Base-by-base conservation (phyloP, 306 rosid species). In the Quercus mongolica region DNA sequence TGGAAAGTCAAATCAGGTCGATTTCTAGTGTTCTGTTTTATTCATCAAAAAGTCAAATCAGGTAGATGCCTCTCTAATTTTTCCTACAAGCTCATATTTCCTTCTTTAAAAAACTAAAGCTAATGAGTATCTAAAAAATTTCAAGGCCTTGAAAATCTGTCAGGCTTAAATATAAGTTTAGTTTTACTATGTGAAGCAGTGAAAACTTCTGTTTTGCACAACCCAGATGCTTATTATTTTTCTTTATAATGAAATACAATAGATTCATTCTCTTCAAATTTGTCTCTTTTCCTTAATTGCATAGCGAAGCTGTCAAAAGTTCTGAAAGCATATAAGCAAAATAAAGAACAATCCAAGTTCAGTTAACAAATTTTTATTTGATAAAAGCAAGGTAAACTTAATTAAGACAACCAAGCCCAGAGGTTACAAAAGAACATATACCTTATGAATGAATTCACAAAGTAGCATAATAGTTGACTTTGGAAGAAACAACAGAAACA, bases 241-340 rank as follows among this genome's bases (percentile, higher is more conserved):
- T 33, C 71, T 3, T 6, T 6, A 3, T 1, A 33, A 67, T 12
- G 12, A 30, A 63, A 7, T 3, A 33, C 15, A 9, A 9, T 10
- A 19, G 13, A 18, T 3, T 67, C 25, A 19, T 35, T 67, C 14
- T 31, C 72, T 8, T 4, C n/a, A 31, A 49, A 38, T 6, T 63
- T 26, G 12, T 30, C 20, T 15, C 14, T 33, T 69, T 30, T 15
- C 56, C 31, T 70, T 69, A 23, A 1, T 18, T 33, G 25, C 25
- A 76, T 69, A 68, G 77, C 28, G 1, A 76, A 57, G 61, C 19
- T 28, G 11, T 67, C 62, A 73, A 21, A 79, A 73, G 56, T 64
- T 58, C 56, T 46, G 41, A 59, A 44, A 59, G 72, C 56, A 61
- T 35, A 28, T 31, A 61, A 31, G 81, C 57, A 38, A 26, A 52